A percentile compares a stretch with the other conserved stretches of the same genome.
Evolutionary conservation across 768 basidiomycete genomes (phyloP).

Genomic region (Scleroderma bovista): DNA sequence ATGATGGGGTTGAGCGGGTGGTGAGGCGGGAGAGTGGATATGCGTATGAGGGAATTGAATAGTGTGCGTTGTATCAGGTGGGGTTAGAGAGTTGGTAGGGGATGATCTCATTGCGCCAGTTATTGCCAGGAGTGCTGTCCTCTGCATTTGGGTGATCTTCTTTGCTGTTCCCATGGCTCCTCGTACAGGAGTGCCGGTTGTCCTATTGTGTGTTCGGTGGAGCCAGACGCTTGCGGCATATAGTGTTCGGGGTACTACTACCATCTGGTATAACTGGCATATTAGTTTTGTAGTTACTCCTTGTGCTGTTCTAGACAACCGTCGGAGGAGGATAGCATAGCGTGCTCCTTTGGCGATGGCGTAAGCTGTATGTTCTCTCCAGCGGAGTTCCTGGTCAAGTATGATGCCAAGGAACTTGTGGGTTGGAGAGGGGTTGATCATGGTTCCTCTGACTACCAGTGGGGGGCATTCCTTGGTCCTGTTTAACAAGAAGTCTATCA

Average conservation of each 20-base stretch:
- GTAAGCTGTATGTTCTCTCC: neutral
- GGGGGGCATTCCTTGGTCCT: neutral
- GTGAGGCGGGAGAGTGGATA: too few species aligned
- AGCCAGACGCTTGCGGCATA: neutral
- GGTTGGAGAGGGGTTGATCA: neutral
- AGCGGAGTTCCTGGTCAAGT: conserved; percentile 1
- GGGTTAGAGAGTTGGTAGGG: too few species aligned
- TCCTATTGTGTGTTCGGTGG: neutral
- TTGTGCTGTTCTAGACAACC: neutral
- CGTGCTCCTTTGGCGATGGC: neutral
- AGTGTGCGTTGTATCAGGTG: neutral
- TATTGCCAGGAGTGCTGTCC: neutral
- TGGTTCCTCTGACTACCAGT: neutral
- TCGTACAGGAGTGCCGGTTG: neutral
- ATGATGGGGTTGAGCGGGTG: too few species aligned
- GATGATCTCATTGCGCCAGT: neutral
- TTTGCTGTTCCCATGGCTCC: neutral
- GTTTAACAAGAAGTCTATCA: neutral
- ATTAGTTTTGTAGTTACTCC: too few species aligned
- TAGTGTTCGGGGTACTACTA: neutral
- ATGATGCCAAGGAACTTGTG: conserved; percentile 2
- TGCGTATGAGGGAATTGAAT: neutral
- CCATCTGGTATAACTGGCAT: too few species aligned
- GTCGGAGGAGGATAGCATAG: neutral
- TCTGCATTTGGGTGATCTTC: neutral